A percentile compares a stretch with the other conserved stretches of the same genome.
These are phyloP conservation scores for Exophiala xenobiotica DNA, from an alignment of 2,329 filamentous ascomycete genomes.

Conservation along the genomic window DNA sequence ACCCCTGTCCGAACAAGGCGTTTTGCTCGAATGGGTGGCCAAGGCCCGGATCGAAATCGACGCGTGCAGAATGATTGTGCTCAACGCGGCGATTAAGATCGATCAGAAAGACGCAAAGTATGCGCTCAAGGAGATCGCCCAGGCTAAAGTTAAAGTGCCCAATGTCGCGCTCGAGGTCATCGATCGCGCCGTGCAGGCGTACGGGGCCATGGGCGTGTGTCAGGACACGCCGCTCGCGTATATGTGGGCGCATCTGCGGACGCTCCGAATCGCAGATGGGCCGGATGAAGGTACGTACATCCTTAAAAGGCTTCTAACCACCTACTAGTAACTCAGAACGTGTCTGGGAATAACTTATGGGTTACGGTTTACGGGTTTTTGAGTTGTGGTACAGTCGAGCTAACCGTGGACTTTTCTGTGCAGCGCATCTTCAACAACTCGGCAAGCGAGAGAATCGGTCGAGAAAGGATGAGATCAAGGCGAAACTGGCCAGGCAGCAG, in stretches of 20 bases:
- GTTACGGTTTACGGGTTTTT: neutral
- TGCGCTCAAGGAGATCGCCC: conserved; percentile 87
- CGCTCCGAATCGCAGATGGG: conserved; percentile 83
- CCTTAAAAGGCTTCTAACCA: too few relatives aligned
- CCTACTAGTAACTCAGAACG: too few relatives aligned
- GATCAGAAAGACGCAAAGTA: conserved; percentile 85
- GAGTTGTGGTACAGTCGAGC: neutral
- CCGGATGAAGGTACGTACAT: conserved; percentile 81
- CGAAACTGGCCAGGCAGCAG: conserved; percentile 14
- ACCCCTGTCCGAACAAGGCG: conserved; percentile 80
- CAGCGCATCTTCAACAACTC: conserved; percentile 72
- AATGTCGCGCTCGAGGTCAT: conserved; percentile 80
- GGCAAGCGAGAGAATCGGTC: conserved; percentile 54
- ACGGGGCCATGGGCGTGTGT: conserved; percentile 83
- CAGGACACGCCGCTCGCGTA: conserved; percentile 90
- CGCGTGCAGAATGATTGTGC: conserved; percentile 79
- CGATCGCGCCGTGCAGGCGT: conserved; percentile 90
- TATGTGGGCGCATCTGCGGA: conserved; percentile 72
- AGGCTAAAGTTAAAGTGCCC: conserved; percentile 94
- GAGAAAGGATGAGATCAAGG: conserved; percentile 20
- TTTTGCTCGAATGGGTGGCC: conserved; percentile 93
- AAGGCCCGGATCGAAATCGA: conserved; percentile 92
- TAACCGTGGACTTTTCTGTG: conserved; percentile 81
- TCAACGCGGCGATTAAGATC: conserved; percentile 94
- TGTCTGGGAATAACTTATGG: too few relatives aligned